These are phyloP conservation scores for Picea glauca DNA, from an alignment of 75 land plant genomes.

Conservation along the genomic window DNA sequence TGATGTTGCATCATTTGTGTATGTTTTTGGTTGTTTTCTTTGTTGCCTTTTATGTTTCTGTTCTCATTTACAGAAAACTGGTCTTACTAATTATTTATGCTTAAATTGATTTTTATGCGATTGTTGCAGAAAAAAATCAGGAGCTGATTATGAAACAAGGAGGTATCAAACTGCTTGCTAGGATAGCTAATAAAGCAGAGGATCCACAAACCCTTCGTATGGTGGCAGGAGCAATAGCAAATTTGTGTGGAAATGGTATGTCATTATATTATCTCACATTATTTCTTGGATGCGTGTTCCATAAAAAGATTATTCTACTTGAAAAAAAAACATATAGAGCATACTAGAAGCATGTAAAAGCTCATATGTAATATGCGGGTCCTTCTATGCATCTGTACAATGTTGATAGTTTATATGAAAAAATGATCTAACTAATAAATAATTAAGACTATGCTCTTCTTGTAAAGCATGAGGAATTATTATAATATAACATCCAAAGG, in stretches of 20 bases:
- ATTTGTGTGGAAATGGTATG: conserved; percentile 91
- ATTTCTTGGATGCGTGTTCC: too few species aligned
- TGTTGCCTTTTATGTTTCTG: neutral
- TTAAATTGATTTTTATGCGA: neutral
- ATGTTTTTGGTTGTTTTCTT: neutral
- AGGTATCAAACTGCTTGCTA: conserved; percentile 65
- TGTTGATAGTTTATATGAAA: too few species aligned
- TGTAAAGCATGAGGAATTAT: too few species aligned
- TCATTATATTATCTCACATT: too few species aligned
- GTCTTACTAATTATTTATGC: too few species aligned
- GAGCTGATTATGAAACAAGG: conserved; percentile 72
- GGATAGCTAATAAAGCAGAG: conserved; percentile 60
- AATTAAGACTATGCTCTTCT: too few species aligned
- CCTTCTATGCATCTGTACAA: too few species aligned
- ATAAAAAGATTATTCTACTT: neutral
- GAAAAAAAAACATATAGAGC: neutral
- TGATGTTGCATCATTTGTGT: neutral
- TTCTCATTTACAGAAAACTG: too few species aligned
- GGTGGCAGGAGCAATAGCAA: conserved; percentile 96
- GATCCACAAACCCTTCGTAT: conserved; percentile 85
- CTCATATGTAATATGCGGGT: too few species aligned
- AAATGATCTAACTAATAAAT: too few species aligned
- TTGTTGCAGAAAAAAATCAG: conserved; percentile 66
- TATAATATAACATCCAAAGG: too few species aligned
- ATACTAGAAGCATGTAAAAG: too few species aligned